phyloP scores from a whole-genome alignment of 2,329 filamentous ascomycete species.

The Chaetomiaceae sp. region DNA sequence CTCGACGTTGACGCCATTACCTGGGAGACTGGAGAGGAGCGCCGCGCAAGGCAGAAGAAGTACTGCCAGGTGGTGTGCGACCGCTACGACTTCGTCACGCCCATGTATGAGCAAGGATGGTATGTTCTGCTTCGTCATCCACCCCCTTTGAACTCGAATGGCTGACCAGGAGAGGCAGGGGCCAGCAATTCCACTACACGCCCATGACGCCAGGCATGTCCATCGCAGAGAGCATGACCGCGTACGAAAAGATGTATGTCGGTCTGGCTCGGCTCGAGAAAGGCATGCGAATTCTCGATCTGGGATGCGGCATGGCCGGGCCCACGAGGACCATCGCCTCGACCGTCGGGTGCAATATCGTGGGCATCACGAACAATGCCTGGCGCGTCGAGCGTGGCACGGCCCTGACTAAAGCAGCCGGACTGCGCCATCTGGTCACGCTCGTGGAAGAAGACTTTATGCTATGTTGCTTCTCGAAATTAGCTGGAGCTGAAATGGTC shows the following conservation, averaged over 20 bases:
- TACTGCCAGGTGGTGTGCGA: conserved; percentile 12
- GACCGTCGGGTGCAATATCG: conserved; percentile 62
- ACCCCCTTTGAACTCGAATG: not conserved
- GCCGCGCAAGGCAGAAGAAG: conserved; percentile 11
- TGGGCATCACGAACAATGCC: conserved; percentile 74
- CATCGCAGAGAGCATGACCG: conserved; percentile 66
- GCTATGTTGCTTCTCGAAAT: no score
- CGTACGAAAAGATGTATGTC: conserved; percentile 73
- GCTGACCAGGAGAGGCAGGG: conserved; percentile 35
- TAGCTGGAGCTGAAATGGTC: not conserved
- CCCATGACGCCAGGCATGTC: conserved; percentile 64
- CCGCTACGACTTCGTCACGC: conserved; percentile 69
- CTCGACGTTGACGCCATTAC: conserved; percentile 13
- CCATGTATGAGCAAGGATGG: conserved; percentile 68
- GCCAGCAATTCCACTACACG: conserved; percentile 71
- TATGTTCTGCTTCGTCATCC: not conserved
- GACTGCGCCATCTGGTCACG: conserved; percentile 56
- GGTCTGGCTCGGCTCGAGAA: conserved; percentile 61
- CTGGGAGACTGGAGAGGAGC: conserved; percentile 14
- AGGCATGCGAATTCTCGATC: conserved; percentile 64
- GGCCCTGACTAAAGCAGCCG: conserved; percentile 59
- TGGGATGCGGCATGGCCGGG: conserved; percentile 72
- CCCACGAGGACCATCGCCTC: conserved; percentile 69
- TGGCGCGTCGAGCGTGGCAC: conserved; percentile 72
- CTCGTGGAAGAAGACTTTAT: conserved; percentile 74